phyloP scores from a whole-genome alignment of 768 basidiomycete species.

The Suillus luteus region DNA sequence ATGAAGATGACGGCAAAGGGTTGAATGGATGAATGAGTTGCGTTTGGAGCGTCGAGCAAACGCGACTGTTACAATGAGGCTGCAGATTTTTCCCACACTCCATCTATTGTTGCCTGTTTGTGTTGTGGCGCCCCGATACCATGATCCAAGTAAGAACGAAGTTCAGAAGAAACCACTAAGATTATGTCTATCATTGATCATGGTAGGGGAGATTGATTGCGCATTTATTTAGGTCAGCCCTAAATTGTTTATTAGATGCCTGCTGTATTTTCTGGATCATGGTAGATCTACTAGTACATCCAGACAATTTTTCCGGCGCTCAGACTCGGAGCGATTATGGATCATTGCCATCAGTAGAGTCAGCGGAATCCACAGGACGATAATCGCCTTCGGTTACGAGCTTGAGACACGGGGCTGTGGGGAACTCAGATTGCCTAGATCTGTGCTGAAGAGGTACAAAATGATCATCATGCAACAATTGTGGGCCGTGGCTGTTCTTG shows the following conservation, averaged over 20 bases:
- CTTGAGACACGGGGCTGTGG: too few relatives aligned
- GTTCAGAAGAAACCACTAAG: too few relatives aligned
- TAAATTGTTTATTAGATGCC: background rate
- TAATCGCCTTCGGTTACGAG: too few relatives aligned
- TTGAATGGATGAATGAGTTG: constrained; percentile 8
- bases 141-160: too few relatives aligned
- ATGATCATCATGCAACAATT: background rate
- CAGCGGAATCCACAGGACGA: too few relatives aligned
- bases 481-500: background rate
- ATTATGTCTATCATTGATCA: background rate
- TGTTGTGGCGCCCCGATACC: constrained; percentile 1
- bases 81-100: constrained; percentile 6
- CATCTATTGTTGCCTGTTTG: constrained; percentile 4
- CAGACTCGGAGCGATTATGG: background rate
- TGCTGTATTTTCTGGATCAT: background rate
- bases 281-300: background rate
- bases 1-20: constrained; percentile 17
- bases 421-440: background rate
- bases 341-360: too few relatives aligned
- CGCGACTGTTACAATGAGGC: constrained; percentile 9
- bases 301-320: background rate
- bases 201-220: background rate
- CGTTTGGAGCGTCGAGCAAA: constrained; percentile 7
- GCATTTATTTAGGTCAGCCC: background rate
- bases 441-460: background rate